Conservation (phyloP, 2,329 filamentous ascomycete species). For the Seiridium cupressi region DNA sequence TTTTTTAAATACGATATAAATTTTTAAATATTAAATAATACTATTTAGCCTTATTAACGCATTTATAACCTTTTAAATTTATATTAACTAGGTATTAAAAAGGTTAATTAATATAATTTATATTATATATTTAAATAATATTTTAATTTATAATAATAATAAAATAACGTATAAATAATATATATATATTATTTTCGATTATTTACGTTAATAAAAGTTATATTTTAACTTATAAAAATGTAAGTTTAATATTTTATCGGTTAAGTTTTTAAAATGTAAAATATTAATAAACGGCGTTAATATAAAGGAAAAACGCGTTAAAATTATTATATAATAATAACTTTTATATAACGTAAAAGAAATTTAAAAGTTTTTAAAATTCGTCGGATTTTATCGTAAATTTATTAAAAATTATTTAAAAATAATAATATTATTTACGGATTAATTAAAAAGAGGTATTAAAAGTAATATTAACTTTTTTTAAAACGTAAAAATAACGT, state of each 20-base stretch:
- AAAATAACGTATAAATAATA: not conserved
- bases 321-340: not conserved
- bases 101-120: not conserved
- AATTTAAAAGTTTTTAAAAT: not conserved
- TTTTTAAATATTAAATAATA: not conserved
- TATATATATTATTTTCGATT: not conserved
- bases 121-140: not conserved
- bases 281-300: not conserved
- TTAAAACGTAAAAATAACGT: not conserved
- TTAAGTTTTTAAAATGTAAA: not conserved
- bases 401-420: not conserved
- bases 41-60: not conserved
- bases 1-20: not conserved
- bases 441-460: not conserved
- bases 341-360: not conserved
- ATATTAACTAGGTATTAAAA: not conserved
- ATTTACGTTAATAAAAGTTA: not conserved
- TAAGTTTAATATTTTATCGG: not conserved
- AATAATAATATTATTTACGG: not conserved
- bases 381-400: not conserved
- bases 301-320: not conserved
- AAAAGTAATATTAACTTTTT: not conserved
- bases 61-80: not conserved
- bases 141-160: not conserved
- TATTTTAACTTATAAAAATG: not conserved